Conservation (phyloP, 164 flowering plant genomes). For the Protea cynaroides region DNA sequence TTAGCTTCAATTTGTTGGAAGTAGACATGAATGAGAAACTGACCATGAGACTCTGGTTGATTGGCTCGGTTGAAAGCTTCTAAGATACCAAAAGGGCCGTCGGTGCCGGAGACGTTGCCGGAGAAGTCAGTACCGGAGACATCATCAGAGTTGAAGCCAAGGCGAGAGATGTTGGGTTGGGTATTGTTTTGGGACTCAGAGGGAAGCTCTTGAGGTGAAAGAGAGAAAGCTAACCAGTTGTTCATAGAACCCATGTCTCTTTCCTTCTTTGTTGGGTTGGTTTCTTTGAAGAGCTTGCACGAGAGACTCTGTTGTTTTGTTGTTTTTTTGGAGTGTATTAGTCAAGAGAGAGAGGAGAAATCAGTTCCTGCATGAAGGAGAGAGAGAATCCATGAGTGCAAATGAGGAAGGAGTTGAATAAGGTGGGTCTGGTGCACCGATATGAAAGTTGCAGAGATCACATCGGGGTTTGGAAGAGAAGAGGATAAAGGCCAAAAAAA, state of each 20-base stretch:
- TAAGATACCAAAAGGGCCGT: slow-evolving; percentile 44
- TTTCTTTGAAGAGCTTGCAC: not conserved
- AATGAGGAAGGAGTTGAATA: slow-evolving; percentile 11
- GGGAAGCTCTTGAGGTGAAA: slow-evolving; percentile 59
- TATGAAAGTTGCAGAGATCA: slow-evolving; percentile 15
- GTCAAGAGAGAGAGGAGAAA: slow-evolving; percentile 7
- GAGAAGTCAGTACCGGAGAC: slow-evolving; percentile 52
- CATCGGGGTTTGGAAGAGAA: slow-evolving; percentile 26
- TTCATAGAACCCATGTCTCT: slow-evolving; percentile 62
- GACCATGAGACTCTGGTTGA: slow-evolving; percentile 58
- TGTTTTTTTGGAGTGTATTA: not conserved
- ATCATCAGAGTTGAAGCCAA: slow-evolving; percentile 44
- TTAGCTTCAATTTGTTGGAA: not conserved
- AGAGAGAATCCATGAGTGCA: slow-evolving; percentile 2
- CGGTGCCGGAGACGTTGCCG: slow-evolving; percentile 43
- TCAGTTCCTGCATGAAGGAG: slow-evolving; percentile 35
- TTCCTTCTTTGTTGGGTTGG: not conserved
- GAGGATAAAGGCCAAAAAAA: slow-evolving; percentile 32
- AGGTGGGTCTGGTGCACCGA: slow-evolving; percentile 7
- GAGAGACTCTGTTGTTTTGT: not conserved
- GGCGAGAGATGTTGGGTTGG: slow-evolving; percentile 22
- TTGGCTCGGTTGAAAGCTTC: slow-evolving; percentile 50
- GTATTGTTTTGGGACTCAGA: slow-evolving; percentile 28
- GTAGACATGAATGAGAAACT: not conserved
- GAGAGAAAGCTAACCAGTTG: slow-evolving; percentile 89